Percentiles rank a stretch among this genome's conserved stretches.
These are phyloP conservation scores for Colletotrichum musae DNA, from an alignment of 2,329 filamentous ascomycete genomes.

Conservation along the genomic window DNA sequence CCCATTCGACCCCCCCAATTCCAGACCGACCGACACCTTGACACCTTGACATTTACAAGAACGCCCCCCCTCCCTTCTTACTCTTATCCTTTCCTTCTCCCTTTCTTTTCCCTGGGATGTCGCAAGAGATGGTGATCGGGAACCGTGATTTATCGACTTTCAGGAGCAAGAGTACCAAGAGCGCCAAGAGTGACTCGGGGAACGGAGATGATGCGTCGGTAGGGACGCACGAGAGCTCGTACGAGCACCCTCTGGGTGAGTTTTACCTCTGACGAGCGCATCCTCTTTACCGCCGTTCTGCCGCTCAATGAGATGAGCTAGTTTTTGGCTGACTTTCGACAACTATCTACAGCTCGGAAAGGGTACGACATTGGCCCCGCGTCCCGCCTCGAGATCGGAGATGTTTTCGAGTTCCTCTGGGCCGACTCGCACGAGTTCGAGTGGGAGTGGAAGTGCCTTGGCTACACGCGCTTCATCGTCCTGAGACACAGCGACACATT, in stretches of 20 bases:
- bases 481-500: constrained; percentile 39
- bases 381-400: constrained; percentile 33
- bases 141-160: constrained; percentile 39
- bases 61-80: constrained; percentile 9
- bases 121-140: constrained; percentile 42
- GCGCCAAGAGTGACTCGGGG: constrained; percentile 41
- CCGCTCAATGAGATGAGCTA: neutral
- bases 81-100: constrained; percentile 12
- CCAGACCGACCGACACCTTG: constrained; percentile 11
- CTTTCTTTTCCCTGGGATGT: constrained; percentile 36
- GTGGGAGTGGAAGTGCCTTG: constrained; percentile 40
- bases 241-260: constrained; percentile 40
- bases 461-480: constrained; percentile 39
- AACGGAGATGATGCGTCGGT: constrained; percentile 41
- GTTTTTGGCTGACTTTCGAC: constrained; percentile 26
- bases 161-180: constrained; percentile 42
- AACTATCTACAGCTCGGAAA: constrained; percentile 29
- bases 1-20: constrained; percentile 8
- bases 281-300: neutral
- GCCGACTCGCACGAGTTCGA: constrained; percentile 40
- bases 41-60: constrained; percentile 20
- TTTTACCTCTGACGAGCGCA: neutral
- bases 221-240: constrained; percentile 40
- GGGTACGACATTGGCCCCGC: constrained; percentile 40
- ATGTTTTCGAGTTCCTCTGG: constrained; percentile 40